phyloP scores from a whole-genome alignment of 1,139 yeast genomes.

The Pichia cactophila region DNA sequence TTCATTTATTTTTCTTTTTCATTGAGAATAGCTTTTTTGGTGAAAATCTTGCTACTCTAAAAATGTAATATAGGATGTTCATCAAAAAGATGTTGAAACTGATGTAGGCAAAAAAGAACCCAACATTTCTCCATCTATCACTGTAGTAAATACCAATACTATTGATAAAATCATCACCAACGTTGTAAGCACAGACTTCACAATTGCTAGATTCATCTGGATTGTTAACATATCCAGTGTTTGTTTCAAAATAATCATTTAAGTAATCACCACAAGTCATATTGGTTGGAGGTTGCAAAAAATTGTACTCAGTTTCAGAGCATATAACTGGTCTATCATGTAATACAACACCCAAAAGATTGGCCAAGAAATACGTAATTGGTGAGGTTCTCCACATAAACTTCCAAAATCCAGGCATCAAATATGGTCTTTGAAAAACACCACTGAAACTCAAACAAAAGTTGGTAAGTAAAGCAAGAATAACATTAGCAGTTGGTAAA shows the following conservation, averaged over 20 bases:
- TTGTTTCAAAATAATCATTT: constrained; percentile 27
- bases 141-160: constrained; percentile 37
- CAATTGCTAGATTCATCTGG: constrained; percentile 46
- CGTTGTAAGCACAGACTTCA: constrained; percentile 46
- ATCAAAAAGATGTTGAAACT: constrained; percentile 35
- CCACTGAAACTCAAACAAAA: constrained; percentile 54
- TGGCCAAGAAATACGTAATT: constrained; percentile 55
- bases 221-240: constrained; percentile 46
- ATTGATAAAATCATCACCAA: constrained; percentile 47
- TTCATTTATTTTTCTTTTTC: too few species aligned
- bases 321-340: constrained; percentile 51
- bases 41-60: constrained; percentile 5
- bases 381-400: constrained; percentile 70
- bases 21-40: too few species aligned
- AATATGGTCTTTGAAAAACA: constrained; percentile 46
- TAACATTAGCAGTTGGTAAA: constrained; percentile 50
- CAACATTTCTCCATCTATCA: constrained; percentile 59
- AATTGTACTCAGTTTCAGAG: constrained; percentile 39
- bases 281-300: constrained; percentile 48
- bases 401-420: constrained; percentile 60
- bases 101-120: constrained; percentile 50
- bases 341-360: constrained; percentile 41
- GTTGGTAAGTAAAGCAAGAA: constrained; percentile 45
- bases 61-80: constrained; percentile 11
- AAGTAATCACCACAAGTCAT: constrained; percentile 49